phyloP scores from a whole-genome alignment of 1,284 basidiomycete species.

The Albatrellus sp. region DNA sequence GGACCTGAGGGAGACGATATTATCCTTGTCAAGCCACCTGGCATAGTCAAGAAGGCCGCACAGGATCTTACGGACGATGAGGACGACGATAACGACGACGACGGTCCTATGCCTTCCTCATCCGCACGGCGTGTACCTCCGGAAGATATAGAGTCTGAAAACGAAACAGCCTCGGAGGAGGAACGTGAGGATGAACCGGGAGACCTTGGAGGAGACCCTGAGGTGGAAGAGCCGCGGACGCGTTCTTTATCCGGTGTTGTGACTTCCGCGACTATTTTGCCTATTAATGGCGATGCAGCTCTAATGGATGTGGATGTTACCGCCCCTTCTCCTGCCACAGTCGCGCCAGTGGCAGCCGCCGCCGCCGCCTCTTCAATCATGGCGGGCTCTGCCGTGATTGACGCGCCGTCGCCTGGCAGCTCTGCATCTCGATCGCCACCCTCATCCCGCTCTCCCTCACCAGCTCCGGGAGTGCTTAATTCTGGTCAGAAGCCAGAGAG shows the following conservation, averaged over 20 bases:
- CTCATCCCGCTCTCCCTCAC: slow-evolving; percentile 29
- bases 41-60: slow-evolving; percentile 6
- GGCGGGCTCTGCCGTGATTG: slow-evolving; percentile 31
- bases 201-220: slow-evolving; percentile 3
- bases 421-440: slow-evolving; percentile 22
- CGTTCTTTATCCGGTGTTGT: neutral
- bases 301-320: slow-evolving; percentile 27
- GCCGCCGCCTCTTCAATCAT: slow-evolving; percentile 38
- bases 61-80: slow-evolving; percentile 20
- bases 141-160: slow-evolving; percentile 19
- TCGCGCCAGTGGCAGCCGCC: slow-evolving; percentile 27
- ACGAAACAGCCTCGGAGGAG: slow-evolving; percentile 21
- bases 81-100: slow-evolving; percentile 19
- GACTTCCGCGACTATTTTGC: neutral
- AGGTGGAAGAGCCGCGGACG: slow-evolving; percentile 6
- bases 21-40: slow-evolving; percentile 14
- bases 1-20: slow-evolving; percentile 13
- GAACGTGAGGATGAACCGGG: slow-evolving; percentile 14
- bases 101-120: neutral
- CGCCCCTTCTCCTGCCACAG: slow-evolving; percentile 23
- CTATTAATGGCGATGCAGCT: slow-evolving; percentile 8
- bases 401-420: slow-evolving; percentile 22
- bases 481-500: neutral
- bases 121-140: slow-evolving; percentile 8
- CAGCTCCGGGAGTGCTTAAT: slow-evolving; percentile 10